A percentile compares a stretch with the other conserved stretches of the same genome.
phyloP scores from a whole-genome alignment of 257 asterid genomes.

The Cruciata laevipes region DNA sequence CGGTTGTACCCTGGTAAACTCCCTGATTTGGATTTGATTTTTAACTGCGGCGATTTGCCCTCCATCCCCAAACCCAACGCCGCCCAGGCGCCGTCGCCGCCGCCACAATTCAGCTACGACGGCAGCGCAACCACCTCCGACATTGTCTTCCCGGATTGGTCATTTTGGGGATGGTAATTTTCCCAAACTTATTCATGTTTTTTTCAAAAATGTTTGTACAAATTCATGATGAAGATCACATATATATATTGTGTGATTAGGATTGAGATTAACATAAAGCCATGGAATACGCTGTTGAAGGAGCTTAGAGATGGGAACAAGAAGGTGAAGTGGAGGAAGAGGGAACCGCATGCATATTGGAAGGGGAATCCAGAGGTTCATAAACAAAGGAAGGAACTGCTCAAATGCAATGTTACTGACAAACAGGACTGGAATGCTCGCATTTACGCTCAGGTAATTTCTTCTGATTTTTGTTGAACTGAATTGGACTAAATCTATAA shows the following conservation, averaged over 20 bases:
- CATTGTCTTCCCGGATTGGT: slow-evolving; percentile 48
- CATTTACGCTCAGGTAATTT: slow-evolving; percentile 55
- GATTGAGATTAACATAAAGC: slow-evolving; percentile 84
- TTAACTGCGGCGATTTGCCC: slow-evolving; percentile 24
- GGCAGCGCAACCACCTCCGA: slow-evolving; percentile 27
- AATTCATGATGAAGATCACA: background rate
- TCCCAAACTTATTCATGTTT: background rate
- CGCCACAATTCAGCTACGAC: slow-evolving; percentile 29
- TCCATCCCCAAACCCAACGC: slow-evolving; percentile 10
- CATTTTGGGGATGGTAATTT: slow-evolving; percentile 49
- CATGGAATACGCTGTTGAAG: slow-evolving; percentile 56
- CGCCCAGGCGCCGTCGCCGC: slow-evolving; percentile 28
- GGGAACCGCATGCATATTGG: slow-evolving; percentile 90
- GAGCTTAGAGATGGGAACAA: slow-evolving; percentile 53
- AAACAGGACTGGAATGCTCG: slow-evolving; percentile 84
- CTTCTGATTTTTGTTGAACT: background rate
- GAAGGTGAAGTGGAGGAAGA: slow-evolving; percentile 50
- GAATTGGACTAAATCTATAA: background rate
- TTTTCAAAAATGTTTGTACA: too few relatives aligned
- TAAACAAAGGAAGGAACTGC: slow-evolving; percentile 45
- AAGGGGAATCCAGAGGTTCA: slow-evolving; percentile 70
- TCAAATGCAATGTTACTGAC: slow-evolving; percentile 55
- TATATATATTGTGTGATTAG: slow-evolving; percentile 22
- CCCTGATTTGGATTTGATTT: slow-evolving; percentile 34
- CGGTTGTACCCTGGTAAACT: slow-evolving; percentile 31